Base-by-base conservation (phyloP, 2,329 filamentous ascomycete species). In the Cladosporium sp. region DNA sequence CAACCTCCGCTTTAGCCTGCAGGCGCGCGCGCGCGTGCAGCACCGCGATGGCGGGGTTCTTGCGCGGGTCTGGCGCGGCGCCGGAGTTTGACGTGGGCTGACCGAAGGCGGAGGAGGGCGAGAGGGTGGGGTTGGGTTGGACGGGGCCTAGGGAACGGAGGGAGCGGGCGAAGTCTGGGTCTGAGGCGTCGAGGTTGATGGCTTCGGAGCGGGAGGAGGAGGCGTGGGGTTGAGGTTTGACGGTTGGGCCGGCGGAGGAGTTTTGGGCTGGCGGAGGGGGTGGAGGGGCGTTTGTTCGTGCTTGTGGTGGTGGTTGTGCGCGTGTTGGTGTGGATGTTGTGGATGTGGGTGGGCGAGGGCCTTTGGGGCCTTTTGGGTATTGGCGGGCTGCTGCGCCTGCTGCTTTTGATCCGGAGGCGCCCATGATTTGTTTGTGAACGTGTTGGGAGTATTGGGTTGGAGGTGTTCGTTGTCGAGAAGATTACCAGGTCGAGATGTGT, bases 121-220 rank as follows among this genome's bases (percentile, higher is more conserved):
- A 87, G 68, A 83, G 80, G 30, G 85, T 86, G 2, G 85, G 85
- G 67, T 83, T 84, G 34, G 85, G 85, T 64, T 82, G 83, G 8
- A 88, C 86, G 64, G 85, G 83, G 65, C 86, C 87, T 66, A 89
- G 80, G 55, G 78, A 80, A 72, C 88, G 90, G 68, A 98, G 91
- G 70, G 93, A 96, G 75, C 87, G 89, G 83, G 93, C 91, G 86
- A 84, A 94, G 73, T 85, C 81, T 1, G 86, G 86, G 73, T 89
- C 87, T 66, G 82, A 83, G 65, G 82, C 86, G 73, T 89, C 87
- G 72, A 86, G 81, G 71, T 88, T 84, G 68, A 88, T 84, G 59
- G 83, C 85, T 74, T 80, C 76, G 59, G 78, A 78, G 64, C 78
- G 77, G 3, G 72, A 71, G 38, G 71, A 72, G 59, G 75, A 78